A percentile compares a stretch with the other conserved stretches of the same genome.
phyloP scores from a whole-genome alignment of 805 yeast genomes.

The Teunomyces pallodes region DNA sequence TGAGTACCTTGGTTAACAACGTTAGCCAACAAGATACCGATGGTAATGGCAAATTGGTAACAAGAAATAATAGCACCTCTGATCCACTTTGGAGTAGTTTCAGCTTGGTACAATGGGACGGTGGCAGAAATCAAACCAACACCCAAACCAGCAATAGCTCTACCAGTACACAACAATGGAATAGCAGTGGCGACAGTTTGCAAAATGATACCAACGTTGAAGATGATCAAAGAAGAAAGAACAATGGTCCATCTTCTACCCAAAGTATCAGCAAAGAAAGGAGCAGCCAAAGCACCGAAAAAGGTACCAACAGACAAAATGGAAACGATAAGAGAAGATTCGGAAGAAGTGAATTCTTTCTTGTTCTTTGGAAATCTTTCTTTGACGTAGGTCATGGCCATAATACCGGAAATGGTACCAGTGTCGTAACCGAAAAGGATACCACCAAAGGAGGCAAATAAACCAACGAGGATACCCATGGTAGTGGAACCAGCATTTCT shows the following conservation, averaged over 20 bases:
- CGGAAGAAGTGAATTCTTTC: slow-evolving; percentile 16
- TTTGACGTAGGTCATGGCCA: slow-evolving; percentile 39
- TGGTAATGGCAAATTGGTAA: slow-evolving; percentile 40
- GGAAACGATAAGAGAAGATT: slow-evolving; percentile 25
- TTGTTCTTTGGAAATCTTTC: slow-evolving; percentile 20
- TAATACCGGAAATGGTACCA: slow-evolving; percentile 42
- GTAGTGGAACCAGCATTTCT: slow-evolving; percentile 45
- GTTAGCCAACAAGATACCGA: slow-evolving; percentile 37
- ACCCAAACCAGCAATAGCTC: slow-evolving; percentile 42
- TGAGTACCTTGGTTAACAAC: slow-evolving; percentile 37
- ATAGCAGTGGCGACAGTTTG: slow-evolving; percentile 36
- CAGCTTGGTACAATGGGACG: slow-evolving; percentile 41
- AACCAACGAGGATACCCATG: slow-evolving; percentile 40
- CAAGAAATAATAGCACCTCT: slow-evolving; percentile 44
- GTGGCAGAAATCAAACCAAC: slow-evolving; percentile 42
- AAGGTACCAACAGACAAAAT: slow-evolving; percentile 43
- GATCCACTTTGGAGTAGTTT: slow-evolving; percentile 40
- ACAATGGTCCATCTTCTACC: slow-evolving; percentile 42
- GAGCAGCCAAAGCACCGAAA: slow-evolving; percentile 39
- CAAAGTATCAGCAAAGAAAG: slow-evolving; percentile 33
- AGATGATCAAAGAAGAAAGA: slow-evolving; percentile 29
- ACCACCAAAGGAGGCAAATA: slow-evolving; percentile 43
- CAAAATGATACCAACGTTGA: slow-evolving; percentile 37
- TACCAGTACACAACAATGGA: slow-evolving; percentile 37
- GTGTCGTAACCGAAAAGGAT: slow-evolving; percentile 43